Evolutionary conservation across 2,329 filamentous ascomycete genomes (phyloP).

Genomic region (Ophiostoma pallidulum): DNA sequence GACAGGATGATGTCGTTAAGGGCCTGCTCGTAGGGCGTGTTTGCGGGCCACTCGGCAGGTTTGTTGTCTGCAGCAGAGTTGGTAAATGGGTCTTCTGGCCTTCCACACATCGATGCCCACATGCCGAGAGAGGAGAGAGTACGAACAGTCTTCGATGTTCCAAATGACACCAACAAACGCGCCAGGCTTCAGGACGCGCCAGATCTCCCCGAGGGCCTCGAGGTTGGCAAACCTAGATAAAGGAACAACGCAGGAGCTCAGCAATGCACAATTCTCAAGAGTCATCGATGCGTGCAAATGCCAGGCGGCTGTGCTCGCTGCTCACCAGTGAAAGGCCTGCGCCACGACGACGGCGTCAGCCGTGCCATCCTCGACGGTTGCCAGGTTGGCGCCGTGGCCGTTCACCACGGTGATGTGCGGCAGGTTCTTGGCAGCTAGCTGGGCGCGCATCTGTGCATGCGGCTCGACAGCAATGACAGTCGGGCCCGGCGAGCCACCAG

Average conservation of each 20-base stretch:
- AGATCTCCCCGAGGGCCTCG: conserved; percentile 53
- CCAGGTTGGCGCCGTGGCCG: conserved; percentile 47
- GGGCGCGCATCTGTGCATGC: conserved; percentile 53
- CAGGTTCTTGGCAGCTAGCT: conserved; percentile 50
- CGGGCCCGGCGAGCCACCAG: conserved; percentile 31
- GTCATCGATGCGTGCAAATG: too few species aligned
- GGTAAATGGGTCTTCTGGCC: too few species aligned
- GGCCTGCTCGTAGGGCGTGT: conserved; percentile 50
- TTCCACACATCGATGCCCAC: too few species aligned
- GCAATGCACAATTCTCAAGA: too few species aligned
- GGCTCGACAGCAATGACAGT: conserved; percentile 49
- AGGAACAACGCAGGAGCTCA: too few species aligned
- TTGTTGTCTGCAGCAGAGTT: conserved; percentile 57
- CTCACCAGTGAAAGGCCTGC: conserved; percentile 54
- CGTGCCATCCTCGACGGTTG: conserved; percentile 47
- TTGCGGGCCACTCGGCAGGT: conserved; percentile 43
- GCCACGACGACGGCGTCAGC: conserved; percentile 58
- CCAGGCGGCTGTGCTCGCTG: too few species aligned
- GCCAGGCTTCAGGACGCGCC: conserved; percentile 52
- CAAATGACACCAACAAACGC: conserved; percentile 58
- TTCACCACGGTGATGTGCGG: conserved; percentile 43
- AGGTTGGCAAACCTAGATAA: conserved; percentile 54
- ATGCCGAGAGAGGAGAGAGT: too few species aligned
- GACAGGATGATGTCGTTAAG: conserved; percentile 50
- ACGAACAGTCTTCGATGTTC: conserved; percentile 63